Evolutionary conservation across 805 yeast genomes (phyloP), one percentile per base, ranked within the genome.

Genomic region (Komagataella kurtzmanii): DNA sequence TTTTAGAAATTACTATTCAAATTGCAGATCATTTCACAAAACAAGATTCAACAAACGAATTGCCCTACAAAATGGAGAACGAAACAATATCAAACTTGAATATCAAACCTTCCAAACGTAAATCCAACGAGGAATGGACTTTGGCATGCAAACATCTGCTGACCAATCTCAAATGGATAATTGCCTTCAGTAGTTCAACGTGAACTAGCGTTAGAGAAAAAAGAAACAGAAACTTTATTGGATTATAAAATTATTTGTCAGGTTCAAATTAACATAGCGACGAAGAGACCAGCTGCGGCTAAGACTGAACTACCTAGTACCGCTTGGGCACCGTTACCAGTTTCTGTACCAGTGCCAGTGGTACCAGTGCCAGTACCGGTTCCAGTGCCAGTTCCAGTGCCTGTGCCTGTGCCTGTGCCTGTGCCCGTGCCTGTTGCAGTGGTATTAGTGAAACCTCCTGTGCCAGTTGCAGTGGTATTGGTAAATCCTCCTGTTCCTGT

Each of bases 81-180:
- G 96, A 85, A 55, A 75, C 76, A 50, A 83, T 91, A 43, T 95
- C 93, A 1, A 89, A 87, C 1, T 76, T 80, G 52, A 79, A 86
- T 49, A 83, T 91, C n/a, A 71, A 81, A 48, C 74, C 88, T 1
- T 78, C 86, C 1, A 76, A 86, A 2, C 71, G 74, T 53, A 67
- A 74, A 3, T 77, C 83, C 0, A 83, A 83, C 61, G 79, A 80
- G 47, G 88, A 85, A 55, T 90, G 98, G 98, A 88, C 97, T 0
- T 78, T 83, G 23, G 91, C 95, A 1, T 89, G 96, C 66, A 84
- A 85, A 59, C 85, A 81, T 60, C 69, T 91, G 10, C 67, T 90
- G 49, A 86, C 93, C 0, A 80, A 91, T 59, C 73, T 80, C 30
- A 88, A 88, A 61, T 91, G 96, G 96, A 74, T 91, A 6, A 67